Evolutionary conservation across 345 rosid genomes (phyloP), one percentile per base, ranked within the genome.

Genomic region (Garcia nutans): DNA sequence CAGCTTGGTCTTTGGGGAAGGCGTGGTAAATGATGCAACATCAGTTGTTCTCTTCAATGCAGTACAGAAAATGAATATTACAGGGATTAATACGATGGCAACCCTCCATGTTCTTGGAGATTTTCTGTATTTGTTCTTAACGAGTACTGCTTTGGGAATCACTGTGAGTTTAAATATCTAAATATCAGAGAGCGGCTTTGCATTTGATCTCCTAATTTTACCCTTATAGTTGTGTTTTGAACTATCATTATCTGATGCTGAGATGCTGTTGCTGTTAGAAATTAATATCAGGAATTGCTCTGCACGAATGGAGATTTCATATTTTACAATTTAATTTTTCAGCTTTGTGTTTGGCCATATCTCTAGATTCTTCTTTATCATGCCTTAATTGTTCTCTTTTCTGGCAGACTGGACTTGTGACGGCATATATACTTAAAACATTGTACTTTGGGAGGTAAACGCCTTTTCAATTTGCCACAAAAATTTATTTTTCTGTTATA

Each of bases 21-120:
- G 97, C 73, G 97, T 95, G 2, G 97, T 94, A 81, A 92, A 91
- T 77, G 99, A 95, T 79, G 97, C 99, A 70, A 90, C 99, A 55
- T 87, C 97, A 0, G 91, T 91, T 70, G 97, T 90, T 58, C 84
- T 95, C 68, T 95, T 91, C 82, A 95, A 91, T 60, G 93, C 97
- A 0, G 78, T 93, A 62, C 97, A 95, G 77, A 91, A 91, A 86
- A 86, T 95, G 64, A 92, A 91, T 67, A 82, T 90, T 54, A 41
- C 82, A 24, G 82, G 79, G 68, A 78, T 90, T 69, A 86, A 86
- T 61, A 73, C 88, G 72, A 62, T 50, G 80, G 82, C 85, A 19
- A 79, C 72, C 76, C 86, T 91, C 26, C 79, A 8, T 13, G 65
- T 92, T 44, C 49, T 87, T 5, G 89, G 90, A 71, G 88, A 90